A percentile compares a stretch with the other conserved stretches of the same genome.
Evolutionary conservation across 2,329 filamentous ascomycete genomes (phyloP).

Genomic region (Remersonia thermophila): DNA sequence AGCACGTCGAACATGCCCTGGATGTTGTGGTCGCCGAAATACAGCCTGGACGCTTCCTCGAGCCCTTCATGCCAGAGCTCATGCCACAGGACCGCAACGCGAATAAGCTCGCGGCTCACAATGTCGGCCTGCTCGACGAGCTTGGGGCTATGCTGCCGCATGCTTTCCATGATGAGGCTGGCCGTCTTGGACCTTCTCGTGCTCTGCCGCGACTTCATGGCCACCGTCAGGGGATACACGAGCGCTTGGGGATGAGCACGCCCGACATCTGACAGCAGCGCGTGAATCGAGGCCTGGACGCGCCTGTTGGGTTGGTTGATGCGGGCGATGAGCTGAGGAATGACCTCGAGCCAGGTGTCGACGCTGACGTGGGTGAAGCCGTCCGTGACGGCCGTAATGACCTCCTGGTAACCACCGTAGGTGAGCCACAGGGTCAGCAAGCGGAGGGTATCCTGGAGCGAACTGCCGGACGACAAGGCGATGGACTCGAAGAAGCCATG

Average conservation of each 20-base stretch:
- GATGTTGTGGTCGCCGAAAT: conserved; percentile 96
- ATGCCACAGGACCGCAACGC: conserved; percentile 95
- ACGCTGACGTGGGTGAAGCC: conserved; percentile 87
- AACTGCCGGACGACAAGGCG: conserved; percentile 78
- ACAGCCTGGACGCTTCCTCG: conserved; percentile 89
- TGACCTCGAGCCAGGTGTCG: conserved; percentile 97
- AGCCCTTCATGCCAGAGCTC: conserved; percentile 98
- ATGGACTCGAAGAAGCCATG: conserved; percentile 97
- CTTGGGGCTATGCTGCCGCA: conserved; percentile 85
- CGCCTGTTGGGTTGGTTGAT: conserved; percentile 92
- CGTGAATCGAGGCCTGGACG: conserved; percentile 83
- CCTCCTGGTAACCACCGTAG: conserved; percentile 77
- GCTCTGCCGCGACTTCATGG: conserved; percentile 85
- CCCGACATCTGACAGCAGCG: conserved; percentile 82
- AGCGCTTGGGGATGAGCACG: conserved; percentile 89
- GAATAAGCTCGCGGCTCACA: conserved; percentile 91
- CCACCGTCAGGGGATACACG: conserved; percentile 93
- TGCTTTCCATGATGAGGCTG: conserved; percentile 90
- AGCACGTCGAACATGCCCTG: conserved; percentile 93
- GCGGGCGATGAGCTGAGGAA: conserved; percentile 89
- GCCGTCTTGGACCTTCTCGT: conserved; percentile 77
- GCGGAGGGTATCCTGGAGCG: conserved; percentile 86
- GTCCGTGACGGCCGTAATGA: conserved; percentile 78
- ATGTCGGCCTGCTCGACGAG: conserved; percentile 91
- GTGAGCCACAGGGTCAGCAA: conserved; percentile 93